Evolutionary conservation across 140 eudicot genomes (phyloP).

Genomic region (Ambrosia hybrid): DNA sequence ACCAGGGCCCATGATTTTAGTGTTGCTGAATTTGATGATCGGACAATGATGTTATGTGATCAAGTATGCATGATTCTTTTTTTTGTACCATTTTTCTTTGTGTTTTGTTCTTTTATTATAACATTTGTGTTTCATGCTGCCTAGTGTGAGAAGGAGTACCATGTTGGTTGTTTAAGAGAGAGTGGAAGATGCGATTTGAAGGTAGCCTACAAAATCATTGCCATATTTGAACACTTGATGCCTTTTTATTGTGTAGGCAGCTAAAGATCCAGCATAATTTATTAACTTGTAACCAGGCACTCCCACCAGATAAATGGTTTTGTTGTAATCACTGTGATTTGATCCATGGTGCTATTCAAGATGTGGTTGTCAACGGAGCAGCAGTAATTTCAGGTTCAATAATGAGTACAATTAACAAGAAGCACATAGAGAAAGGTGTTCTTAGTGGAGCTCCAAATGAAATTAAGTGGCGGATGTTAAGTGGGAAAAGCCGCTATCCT

Average conservation of each 20-base stretch:
- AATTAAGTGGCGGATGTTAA: conserved; percentile 68
- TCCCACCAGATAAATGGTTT: conserved; percentile 92
- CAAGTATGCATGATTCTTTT: conserved; percentile 50
- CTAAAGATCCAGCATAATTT: neutral
- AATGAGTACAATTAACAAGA: conserved; percentile 39
- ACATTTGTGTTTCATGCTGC: conserved; percentile 24
- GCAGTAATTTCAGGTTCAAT: conserved; percentile 53
- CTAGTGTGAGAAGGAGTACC: conserved; percentile 98
- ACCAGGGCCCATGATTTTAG: conserved; percentile 84
- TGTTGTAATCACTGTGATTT: conserved; percentile 74
- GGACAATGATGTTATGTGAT: conserved; percentile 88
- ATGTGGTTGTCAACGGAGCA: conserved; percentile 52
- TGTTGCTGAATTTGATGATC: conserved; percentile 78
- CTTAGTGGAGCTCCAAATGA: conserved; percentile 39
- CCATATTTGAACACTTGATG: conserved; percentile 4
- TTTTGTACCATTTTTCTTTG: conserved; percentile 10
- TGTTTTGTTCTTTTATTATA: conserved; percentile 6
- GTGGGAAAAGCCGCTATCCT: conserved; percentile 86
- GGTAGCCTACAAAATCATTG: conserved; percentile 36
- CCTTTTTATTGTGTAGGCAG: conserved; percentile 1
- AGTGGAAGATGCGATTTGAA: conserved; percentile 79
- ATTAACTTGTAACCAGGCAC: conserved; percentile 55
- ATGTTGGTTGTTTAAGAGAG: conserved; percentile 91
- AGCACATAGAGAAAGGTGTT: conserved; percentile 48
- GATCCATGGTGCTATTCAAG: conserved; percentile 67